Evolutionary conservation across 1,284 basidiomycete genomes (phyloP).

Genomic region (Ceratobasidium sp.): DNA sequence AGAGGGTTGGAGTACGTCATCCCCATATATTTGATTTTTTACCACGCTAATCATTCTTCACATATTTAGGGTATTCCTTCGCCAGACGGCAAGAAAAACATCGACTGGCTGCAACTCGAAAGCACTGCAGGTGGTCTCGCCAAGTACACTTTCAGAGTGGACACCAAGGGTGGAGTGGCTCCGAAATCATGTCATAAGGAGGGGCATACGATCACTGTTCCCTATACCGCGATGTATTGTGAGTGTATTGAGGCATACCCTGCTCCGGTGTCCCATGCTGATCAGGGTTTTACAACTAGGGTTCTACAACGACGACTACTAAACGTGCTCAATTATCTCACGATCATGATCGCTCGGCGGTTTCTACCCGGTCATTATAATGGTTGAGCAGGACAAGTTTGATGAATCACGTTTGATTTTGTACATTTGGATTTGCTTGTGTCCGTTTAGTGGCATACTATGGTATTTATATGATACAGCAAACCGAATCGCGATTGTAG

Average conservation of each 20-base stretch:
- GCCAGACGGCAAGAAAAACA: constrained; percentile 63
- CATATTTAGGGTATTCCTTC: constrained; percentile 57
- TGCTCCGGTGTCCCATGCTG: background rate
- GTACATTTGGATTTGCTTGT: background rate
- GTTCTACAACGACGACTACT: constrained; percentile 48
- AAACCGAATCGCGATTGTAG: background rate
- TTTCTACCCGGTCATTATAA: background rate
- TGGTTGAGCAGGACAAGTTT: background rate
- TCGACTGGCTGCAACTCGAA: constrained; percentile 70
- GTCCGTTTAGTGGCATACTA: background rate
- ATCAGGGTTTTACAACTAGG: no score
- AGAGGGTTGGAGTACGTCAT: constrained; percentile 57
- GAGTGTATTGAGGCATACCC: background rate
- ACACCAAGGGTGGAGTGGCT: constrained; percentile 74
- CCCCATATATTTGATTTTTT: background rate
- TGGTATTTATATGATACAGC: background rate
- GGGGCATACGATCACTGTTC: constrained; percentile 60
- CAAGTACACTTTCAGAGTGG: constrained; percentile 66
- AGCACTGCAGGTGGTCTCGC: constrained; percentile 66
- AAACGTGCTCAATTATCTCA: constrained; percentile 15
- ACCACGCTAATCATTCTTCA: background rate
- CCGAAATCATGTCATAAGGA: constrained; percentile 63
- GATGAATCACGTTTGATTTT: background rate
- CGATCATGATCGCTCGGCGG: constrained; percentile 4
- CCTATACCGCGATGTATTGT: constrained; percentile 68